Conservation (phyloP, 106 monocot genomes). For the Acanthochlamys bracteata region DNA sequence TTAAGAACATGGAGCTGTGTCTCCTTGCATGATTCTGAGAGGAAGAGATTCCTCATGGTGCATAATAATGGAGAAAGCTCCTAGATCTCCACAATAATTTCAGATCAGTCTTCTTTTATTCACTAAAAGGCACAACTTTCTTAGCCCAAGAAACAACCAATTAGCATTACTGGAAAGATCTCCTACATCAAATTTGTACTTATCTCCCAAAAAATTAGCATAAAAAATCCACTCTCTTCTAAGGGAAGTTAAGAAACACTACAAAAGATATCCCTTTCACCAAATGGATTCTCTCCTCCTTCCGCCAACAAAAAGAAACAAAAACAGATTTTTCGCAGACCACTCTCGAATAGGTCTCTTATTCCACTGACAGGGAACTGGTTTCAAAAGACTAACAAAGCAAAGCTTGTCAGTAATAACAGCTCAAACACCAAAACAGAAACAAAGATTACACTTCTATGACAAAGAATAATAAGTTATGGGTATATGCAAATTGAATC, state of each 20-base stretch:
- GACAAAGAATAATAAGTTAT: not conserved
- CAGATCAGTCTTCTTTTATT: conserved; percentile 4
- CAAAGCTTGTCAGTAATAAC: not conserved
- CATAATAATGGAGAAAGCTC: conserved; percentile 55
- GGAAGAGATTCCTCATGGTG: conserved; percentile 79
- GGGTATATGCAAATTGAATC: not conserved
- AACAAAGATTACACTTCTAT: conserved; percentile 1
- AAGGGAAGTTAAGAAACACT: no score
- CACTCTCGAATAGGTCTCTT: not conserved
- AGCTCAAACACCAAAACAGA: not conserved
- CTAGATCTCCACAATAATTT: conserved; percentile 80
- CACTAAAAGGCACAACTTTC: no score
- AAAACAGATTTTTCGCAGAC: no score
- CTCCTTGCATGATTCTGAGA: conserved; percentile 77
- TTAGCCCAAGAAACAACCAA: no score
- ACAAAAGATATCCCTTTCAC: no score
- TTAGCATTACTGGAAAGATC: no score
- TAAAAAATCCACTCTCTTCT: no score
- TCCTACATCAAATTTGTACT: no score
- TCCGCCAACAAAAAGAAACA: no score
- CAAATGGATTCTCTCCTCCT: no score
- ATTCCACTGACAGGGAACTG: not conserved
- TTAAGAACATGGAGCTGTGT: conserved; percentile 83
- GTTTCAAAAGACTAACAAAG: conserved; percentile 1
- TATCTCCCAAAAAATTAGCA: no score